These are phyloP conservation scores for Aspergillus saccharolyticus DNA, from an alignment of 495 filamentous ascomycete genomes.

Conservation along the genomic window DNA sequence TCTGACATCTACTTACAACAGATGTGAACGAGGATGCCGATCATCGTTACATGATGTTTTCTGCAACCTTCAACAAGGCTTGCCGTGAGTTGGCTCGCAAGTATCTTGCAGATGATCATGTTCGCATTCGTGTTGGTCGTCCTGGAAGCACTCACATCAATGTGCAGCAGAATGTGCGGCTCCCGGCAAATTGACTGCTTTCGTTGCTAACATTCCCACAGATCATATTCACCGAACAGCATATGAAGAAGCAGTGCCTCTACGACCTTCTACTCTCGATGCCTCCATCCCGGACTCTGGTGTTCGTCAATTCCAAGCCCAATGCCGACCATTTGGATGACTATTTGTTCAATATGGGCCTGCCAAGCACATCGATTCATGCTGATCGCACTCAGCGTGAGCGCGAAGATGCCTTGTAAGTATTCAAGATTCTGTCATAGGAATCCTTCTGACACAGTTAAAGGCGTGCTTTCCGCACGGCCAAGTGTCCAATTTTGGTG, in stretches of 20 bases:
- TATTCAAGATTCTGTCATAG: constrained; percentile 3
- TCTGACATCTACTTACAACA: constrained; percentile 19
- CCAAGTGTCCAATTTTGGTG: constrained; percentile 70
- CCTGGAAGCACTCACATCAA: constrained; percentile 73
- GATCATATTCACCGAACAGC: constrained; percentile 57
- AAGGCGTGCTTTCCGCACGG: constrained; percentile 74
- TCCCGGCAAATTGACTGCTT: background rate
- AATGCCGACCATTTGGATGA: constrained; percentile 80
- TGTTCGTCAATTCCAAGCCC: constrained; percentile 81
- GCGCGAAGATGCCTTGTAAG: constrained; percentile 85
- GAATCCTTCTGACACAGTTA: background rate
- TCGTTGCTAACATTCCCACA: constrained; percentile 15
- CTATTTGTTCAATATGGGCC: constrained; percentile 68
- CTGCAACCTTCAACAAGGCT: constrained; percentile 79
- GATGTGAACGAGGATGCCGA: constrained; percentile 74
- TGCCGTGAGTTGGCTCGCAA: constrained; percentile 70
- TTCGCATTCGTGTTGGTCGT: constrained; percentile 80
- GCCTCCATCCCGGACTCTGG: constrained; percentile 71
- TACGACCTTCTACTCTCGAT: constrained; percentile 65
- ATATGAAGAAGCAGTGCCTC: constrained; percentile 63
- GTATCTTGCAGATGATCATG: constrained; percentile 64
- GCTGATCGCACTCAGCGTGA: constrained; percentile 82
- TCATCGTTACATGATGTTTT: constrained; percentile 86
- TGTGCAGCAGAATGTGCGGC: constrained; percentile 61
- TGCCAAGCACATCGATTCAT: constrained; percentile 86